Conservation (phyloP, 805 yeast genomes). For the Saccharomyces kudriavzevii region DNA sequence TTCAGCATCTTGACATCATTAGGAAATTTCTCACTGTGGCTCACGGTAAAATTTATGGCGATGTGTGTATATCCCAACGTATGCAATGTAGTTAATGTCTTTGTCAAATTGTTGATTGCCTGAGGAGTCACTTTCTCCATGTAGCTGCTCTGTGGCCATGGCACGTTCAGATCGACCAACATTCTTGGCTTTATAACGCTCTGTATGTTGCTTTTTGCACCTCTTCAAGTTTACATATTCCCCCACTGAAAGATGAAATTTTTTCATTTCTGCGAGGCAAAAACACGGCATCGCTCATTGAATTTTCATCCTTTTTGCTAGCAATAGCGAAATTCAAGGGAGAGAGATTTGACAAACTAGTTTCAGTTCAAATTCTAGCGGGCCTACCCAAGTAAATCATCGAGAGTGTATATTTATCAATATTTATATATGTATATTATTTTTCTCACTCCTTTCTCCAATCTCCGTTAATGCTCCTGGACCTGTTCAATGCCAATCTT, state of each 20-base stretch:
- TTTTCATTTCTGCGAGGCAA: neutral
- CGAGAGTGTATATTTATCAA: neutral
- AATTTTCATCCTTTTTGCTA: neutral
- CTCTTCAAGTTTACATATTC: neutral
- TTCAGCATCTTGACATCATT: conserved; percentile 35
- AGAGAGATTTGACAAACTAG: neutral
- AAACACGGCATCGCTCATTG: neutral
- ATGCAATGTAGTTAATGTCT: conserved; percentile 45
- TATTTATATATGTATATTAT: neutral
- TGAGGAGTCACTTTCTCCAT: conserved; percentile 32
- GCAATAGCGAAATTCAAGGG: neutral
- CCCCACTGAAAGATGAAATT: neutral
- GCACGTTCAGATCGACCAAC: conserved; percentile 62
- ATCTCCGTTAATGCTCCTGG: conserved; percentile 11
- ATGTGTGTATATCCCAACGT: conserved; percentile 65
- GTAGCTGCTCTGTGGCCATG: conserved; percentile 58
- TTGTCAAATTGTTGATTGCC: conserved; percentile 40
- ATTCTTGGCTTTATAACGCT: conserved; percentile 15
- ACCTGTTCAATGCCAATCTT: conserved; percentile 25
- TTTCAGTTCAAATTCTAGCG: no score
- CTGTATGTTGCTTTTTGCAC: neutral
- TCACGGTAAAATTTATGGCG: conserved; percentile 61
- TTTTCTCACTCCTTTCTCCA: conserved; percentile 5
- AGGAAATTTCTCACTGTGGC: conserved; percentile 47
- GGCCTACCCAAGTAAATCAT: neutral